Evolutionary conservation across 2,329 filamentous ascomycete genomes (phyloP).

Genomic region (Diaporthe longicolla): DNA sequence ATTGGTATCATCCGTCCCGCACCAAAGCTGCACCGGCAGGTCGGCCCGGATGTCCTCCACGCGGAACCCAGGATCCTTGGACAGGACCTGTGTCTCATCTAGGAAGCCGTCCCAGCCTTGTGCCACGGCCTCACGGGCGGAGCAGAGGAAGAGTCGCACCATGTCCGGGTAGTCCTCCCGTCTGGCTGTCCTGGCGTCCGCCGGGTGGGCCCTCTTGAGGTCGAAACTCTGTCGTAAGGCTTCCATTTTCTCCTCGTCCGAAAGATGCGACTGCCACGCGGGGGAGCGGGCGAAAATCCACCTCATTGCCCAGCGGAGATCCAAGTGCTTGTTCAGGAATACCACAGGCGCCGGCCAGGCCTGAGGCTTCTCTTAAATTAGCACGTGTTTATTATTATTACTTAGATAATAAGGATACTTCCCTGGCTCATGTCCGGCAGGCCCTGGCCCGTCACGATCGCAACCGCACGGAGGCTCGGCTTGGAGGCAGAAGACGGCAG

Average conservation of each 20-base stretch:
- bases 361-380: too few relatives aligned
- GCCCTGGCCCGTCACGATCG: slow-evolving; percentile 26
- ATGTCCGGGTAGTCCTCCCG: slow-evolving; percentile 29
- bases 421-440: slow-evolving; percentile 32
- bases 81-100: slow-evolving; percentile 13
- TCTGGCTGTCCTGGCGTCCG: slow-evolving; percentile 13
- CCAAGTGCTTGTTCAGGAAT: slow-evolving; percentile 21
- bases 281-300: slow-evolving; percentile 25
- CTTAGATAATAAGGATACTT: too few relatives aligned
- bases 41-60: slow-evolving; percentile 30
- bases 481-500: slow-evolving; percentile 45
- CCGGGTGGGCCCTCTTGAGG: slow-evolving; percentile 13
- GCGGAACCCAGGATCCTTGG: slow-evolving; percentile 21
- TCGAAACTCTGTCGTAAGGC: slow-evolving; percentile 13
- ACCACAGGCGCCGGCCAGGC: slow-evolving; percentile 11
- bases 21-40: slow-evolving; percentile 26
- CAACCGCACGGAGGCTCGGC: slow-evolving; percentile 20
- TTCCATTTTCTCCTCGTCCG: slow-evolving; percentile 31
- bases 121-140: slow-evolving; percentile 8
- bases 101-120: slow-evolving; percentile 33
- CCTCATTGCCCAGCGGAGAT: slow-evolving; percentile 34
- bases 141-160: slow-evolving; percentile 31
- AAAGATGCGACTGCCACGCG: slow-evolving; percentile 15
- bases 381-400: too few relatives aligned
- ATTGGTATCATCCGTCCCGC: slow-evolving; percentile 25